phyloP scores from a whole-genome alignment of 176 grass and related monocot species.

The Lolium rigidum region DNA sequence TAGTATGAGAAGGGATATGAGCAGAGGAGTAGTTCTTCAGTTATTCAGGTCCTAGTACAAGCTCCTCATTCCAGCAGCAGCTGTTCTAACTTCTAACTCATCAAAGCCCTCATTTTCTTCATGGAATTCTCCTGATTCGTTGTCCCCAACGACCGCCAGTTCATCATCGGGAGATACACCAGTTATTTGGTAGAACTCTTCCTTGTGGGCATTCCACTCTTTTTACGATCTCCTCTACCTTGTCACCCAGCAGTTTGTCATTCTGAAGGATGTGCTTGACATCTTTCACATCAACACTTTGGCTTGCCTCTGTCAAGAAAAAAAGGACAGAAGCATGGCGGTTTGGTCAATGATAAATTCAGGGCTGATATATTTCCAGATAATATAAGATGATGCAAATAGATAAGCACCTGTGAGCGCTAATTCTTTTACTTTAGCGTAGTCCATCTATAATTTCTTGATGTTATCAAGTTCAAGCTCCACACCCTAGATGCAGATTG shows the following conservation, averaged over 20 bases:
- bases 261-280: constrained; percentile 56
- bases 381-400: not conserved
- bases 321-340: not conserved
- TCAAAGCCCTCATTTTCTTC: constrained; percentile 46
- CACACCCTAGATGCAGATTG: constrained; percentile 52
- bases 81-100: constrained; percentile 55
- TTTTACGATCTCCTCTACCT: constrained; percentile 62
- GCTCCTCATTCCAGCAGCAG: constrained; percentile 58
- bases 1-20: no score
- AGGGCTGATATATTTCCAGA: not conserved
- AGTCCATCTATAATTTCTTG: constrained; percentile 70
- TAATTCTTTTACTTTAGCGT: constrained; percentile 69
- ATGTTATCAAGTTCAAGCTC: constrained; percentile 71
- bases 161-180: constrained; percentile 51
- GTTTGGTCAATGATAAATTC: not conserved
- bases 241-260: constrained; percentile 53
- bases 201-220: constrained; percentile 76
- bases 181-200: constrained; percentile 68
- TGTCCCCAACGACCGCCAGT: not conserved
- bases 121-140: constrained; percentile 36
- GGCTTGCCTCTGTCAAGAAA: constrained; percentile 54
- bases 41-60: not conserved
- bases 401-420: constrained; percentile 58
- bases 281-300: constrained; percentile 50
- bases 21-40: not conserved